phyloP scores from a whole-genome alignment of 1,284 basidiomycete genomes.

The Pseudozyma hubeiensis region DNA sequence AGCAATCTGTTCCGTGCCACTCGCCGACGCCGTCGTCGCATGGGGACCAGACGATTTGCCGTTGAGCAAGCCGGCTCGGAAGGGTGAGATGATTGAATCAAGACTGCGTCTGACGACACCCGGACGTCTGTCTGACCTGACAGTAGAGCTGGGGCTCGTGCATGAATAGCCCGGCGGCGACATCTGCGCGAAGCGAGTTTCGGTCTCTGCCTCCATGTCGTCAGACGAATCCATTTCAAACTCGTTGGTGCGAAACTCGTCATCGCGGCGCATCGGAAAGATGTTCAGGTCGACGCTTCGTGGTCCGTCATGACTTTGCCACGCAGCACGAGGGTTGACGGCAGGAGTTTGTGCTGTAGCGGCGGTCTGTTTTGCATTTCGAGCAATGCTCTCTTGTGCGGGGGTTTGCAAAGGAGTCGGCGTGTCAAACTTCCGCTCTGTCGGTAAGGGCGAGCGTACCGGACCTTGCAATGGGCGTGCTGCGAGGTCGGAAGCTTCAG shows the following conservation, averaged over 20 bases:
- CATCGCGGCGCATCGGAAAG: slow-evolving; percentile 40
- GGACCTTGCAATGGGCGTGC: slow-evolving; percentile 5
- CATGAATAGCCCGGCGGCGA: slow-evolving; percentile 2
- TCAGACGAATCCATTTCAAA: slow-evolving; percentile 35
- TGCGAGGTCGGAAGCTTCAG: slow-evolving; percentile 12
- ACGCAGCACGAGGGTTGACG: neutral
- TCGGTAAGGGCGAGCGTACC: neutral
- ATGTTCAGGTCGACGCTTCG: slow-evolving; percentile 19
- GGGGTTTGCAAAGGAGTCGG: neutral
- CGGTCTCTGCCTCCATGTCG: slow-evolving; percentile 15
- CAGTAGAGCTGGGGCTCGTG: neutral
- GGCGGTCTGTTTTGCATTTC: slow-evolving; percentile 4
- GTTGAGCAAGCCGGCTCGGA: slow-evolving; percentile 39
- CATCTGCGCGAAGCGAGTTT: neutral
- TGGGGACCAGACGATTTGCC: neutral
- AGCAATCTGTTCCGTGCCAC: slow-evolving; percentile 9
- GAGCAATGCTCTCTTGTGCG: slow-evolving; percentile 9
- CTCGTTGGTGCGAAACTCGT: slow-evolving; percentile 38
- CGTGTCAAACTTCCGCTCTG: neutral
- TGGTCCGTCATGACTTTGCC: slow-evolving; percentile 5
- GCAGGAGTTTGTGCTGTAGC: neutral
- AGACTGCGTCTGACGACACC: slow-evolving; percentile 43
- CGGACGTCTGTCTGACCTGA: slow-evolving; percentile 10
- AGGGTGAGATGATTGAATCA: slow-evolving; percentile 46
- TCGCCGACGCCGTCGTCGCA: neutral